Conservation (phyloP, 164 flowering plant genomes). For the Vitis rotundifolia region DNA sequence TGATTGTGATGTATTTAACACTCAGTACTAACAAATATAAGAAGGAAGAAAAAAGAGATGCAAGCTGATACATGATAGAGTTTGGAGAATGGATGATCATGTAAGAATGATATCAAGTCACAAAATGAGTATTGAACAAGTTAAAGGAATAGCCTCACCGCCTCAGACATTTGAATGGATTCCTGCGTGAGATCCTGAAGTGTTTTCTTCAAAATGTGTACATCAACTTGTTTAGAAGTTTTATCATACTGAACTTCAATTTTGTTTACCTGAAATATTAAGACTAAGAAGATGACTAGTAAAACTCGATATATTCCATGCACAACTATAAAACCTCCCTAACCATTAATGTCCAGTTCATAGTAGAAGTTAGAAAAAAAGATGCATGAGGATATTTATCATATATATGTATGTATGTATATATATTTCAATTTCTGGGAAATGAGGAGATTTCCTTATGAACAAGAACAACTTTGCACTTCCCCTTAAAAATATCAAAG, state of each 20-base stretch:
- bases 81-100: not conserved
- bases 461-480: too few species aligned
- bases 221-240: constrained; percentile 92
- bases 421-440: too few species aligned
- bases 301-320: not conserved
- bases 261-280: constrained; percentile 61
- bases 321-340: not conserved
- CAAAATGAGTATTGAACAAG: not conserved
- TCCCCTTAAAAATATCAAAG: too few species aligned
- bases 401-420: too few species aligned
- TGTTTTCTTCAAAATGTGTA: constrained; percentile 79
- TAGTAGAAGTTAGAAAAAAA: too few species aligned
- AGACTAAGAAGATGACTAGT: constrained; percentile 11
- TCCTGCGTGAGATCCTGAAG: constrained; percentile 70
- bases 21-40: too few species aligned
- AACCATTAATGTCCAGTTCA: not conserved
- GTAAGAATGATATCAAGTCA: not conserved
- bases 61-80: too few species aligned
- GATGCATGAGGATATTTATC: too few species aligned
- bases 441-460: too few species aligned
- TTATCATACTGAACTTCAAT: constrained; percentile 89
- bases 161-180: constrained; percentile 24
- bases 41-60: too few species aligned
- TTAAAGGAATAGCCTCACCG: constrained; percentile 30
- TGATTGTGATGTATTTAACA: too few species aligned